Base-by-base conservation (phyloP, 805 yeast species). In the Ogataea siamensis region DNA sequence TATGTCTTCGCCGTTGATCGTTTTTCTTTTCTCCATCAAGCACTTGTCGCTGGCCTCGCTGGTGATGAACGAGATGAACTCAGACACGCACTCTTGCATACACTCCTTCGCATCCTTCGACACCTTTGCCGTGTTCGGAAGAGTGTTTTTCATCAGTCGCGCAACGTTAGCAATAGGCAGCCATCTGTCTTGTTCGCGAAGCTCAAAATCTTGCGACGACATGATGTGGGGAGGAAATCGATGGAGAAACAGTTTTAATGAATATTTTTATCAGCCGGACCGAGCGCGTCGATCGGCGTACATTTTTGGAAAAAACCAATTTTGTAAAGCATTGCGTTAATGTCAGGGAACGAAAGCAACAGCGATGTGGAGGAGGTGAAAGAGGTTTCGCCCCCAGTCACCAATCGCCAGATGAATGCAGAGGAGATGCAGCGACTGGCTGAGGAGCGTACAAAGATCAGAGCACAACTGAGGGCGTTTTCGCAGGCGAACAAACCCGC, bases 51-150 rank as follows among this genome's bases (percentile, higher is more conserved):
- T 72, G 13, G 75, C 75, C 58, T 80, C 85, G 22, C 80, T 73
- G 3, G 86, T 80, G 38, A 80, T 74, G 58, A 80, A 80, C 7
- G 83, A 74, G 22, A 80, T 81, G 57, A 78, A 80, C 57, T 80
- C 86, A 17, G 51, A 46, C 11, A 49, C 53, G 53, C 84, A 80
- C 53, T 80, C 86, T 58, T 80, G 87, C 63, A 80, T 78, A 48
- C 86, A 77, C 50, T 81, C 89, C 52, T 83, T 82, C 28, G 89
- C 84, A 51, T 83, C 93, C 52, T 83, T 83, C 15, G 87, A 79
- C 1, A 83, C 78, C 52, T 83, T 83, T 8, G 89, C 91, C 24
- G 80, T 78, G 9, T 70, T 63, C 3, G 93, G 91, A 20, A 83
- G 63, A 2, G 91, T 82, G 39, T 64, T 69, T 53, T 84, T 84